phyloP scores from a whole-genome alignment of 2,329 filamentous ascomycete species.

The Rutstroemia sp. region DNA sequence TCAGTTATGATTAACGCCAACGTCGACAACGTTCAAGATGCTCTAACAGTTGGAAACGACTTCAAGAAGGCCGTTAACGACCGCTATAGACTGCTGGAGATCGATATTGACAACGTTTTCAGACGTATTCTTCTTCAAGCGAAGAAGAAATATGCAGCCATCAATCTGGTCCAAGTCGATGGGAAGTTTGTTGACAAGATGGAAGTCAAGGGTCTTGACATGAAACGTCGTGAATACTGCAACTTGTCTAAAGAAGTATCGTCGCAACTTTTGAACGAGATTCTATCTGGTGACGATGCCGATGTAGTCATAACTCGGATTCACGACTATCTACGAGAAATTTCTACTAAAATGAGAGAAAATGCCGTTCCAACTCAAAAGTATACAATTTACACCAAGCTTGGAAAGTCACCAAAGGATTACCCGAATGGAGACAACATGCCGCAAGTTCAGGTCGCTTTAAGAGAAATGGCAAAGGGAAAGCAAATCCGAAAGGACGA shows the following conservation, averaged over 20 bases:
- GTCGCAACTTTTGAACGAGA: slow-evolving; percentile 81
- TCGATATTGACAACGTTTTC: slow-evolving; percentile 98
- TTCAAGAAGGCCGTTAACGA: slow-evolving; percentile 96
- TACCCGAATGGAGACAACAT: slow-evolving; percentile 93
- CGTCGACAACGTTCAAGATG: slow-evolving; percentile 84
- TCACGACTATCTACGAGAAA: slow-evolving; percentile 84
- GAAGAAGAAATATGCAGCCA: slow-evolving; percentile 98
- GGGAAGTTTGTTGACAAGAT: slow-evolving; percentile 91
- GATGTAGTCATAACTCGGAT: slow-evolving; percentile 84
- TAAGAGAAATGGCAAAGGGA: slow-evolving; percentile 79
- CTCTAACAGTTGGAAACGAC: slow-evolving; percentile 83
- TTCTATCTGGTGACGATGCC: slow-evolving; percentile 87
- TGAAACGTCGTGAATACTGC: slow-evolving; percentile 96
- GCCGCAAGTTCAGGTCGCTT: slow-evolving; percentile 93
- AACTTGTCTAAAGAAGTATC: slow-evolving; percentile 93
- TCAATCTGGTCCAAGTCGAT: slow-evolving; percentile 84
- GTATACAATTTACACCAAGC: slow-evolving; percentile 97
- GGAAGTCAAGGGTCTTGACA: slow-evolving; percentile 96
- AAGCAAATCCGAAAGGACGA: slow-evolving; percentile 88
- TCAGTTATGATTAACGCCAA: slow-evolving; percentile 99
- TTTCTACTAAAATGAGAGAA: slow-evolving; percentile 81
- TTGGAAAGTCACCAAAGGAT: slow-evolving; percentile 86
- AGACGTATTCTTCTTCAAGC: slow-evolving; percentile 86
- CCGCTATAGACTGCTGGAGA: slow-evolving; percentile 84
- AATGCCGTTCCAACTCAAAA: slow-evolving; percentile 68